Conservation (phyloP, 2,329 filamentous ascomycete genomes). For the Trichoderma arundinaceum region DNA sequence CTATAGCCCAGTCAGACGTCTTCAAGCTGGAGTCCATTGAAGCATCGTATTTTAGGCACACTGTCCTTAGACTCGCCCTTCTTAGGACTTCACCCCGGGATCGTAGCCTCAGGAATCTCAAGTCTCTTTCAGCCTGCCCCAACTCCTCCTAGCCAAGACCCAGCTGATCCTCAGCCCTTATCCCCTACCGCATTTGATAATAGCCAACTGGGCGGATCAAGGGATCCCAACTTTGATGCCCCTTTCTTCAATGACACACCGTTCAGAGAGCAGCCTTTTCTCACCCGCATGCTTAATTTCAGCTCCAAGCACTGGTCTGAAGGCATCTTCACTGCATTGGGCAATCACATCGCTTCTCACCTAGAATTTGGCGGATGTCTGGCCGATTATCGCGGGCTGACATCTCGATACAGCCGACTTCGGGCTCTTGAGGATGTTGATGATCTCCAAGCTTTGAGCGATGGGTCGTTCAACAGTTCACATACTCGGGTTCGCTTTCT, state of each 20-base stretch:
- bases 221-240: slow-evolving; percentile 75
- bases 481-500: slow-evolving; percentile 72
- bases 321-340: slow-evolving; percentile 71
- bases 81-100: slow-evolving; percentile 85
- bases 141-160: slow-evolving; percentile 33
- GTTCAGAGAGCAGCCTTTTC: slow-evolving; percentile 71
- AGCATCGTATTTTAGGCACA: slow-evolving; percentile 78
- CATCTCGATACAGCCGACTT: slow-evolving; percentile 70
- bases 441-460: slow-evolving; percentile 49
- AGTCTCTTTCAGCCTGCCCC: slow-evolving; percentile 70
- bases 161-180: slow-evolving; percentile 31
- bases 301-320: slow-evolving; percentile 78
- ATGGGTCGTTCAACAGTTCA: slow-evolving; percentile 35
- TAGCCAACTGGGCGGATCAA: slow-evolving; percentile 36
- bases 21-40: slow-evolving; percentile 54
- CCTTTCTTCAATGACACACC: slow-evolving; percentile 76
- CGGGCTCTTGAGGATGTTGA: slow-evolving; percentile 74
- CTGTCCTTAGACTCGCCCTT: slow-evolving; percentile 87
- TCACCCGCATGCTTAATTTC: slow-evolving; percentile 74
- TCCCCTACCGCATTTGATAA: slow-evolving; percentile 4
- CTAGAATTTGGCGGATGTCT: slow-evolving; percentile 83
- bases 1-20: slow-evolving; percentile 45
- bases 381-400: slow-evolving; percentile 74
- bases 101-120: slow-evolving; percentile 79
- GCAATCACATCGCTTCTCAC: slow-evolving; percentile 77